Conservation (phyloP, 2,329 filamentous ascomycete species). For the Xylariaceae sp. region DNA sequence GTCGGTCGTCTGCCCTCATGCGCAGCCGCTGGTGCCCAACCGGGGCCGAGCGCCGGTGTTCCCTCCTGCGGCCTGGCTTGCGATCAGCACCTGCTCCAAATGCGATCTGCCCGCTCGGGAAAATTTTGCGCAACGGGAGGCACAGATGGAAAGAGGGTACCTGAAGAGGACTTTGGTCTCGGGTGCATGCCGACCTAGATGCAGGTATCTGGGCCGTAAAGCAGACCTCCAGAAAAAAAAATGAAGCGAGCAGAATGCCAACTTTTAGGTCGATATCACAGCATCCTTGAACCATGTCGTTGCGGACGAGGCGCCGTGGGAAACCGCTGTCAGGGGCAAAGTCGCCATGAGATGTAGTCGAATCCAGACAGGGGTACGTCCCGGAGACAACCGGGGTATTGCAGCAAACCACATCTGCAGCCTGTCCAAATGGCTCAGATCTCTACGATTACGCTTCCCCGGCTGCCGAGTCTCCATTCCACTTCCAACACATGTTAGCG, state of each 20-base stretch:
- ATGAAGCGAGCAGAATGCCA: too few species aligned
- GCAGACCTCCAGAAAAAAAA: too few species aligned
- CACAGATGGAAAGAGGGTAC: slow-evolving; percentile 1
- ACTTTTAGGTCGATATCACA: slow-evolving; percentile 10
- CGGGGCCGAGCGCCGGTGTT: slow-evolving; percentile 5
- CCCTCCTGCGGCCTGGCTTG: slow-evolving; percentile 6
- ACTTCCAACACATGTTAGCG: too few species aligned
- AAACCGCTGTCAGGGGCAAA: slow-evolving; percentile 13
- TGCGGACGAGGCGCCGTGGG: slow-evolving; percentile 15
- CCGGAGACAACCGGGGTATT: slow-evolving; percentile 15
- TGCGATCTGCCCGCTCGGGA: slow-evolving; percentile 6
- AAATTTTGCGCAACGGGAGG: slow-evolving; percentile 2
- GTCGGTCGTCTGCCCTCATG: background rate
- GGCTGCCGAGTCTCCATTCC: too few species aligned
- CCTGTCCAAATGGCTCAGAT: slow-evolving; percentile 4
- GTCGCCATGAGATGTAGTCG: slow-evolving; percentile 28
- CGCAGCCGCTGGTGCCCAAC: slow-evolving; percentile 9
- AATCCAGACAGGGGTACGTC: slow-evolving; percentile 18
- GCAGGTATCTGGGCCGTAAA: too few species aligned
- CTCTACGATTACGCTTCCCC: too few species aligned
- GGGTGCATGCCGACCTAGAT: too few species aligned
- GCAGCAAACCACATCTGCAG: slow-evolving; percentile 11
- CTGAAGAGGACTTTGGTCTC: background rate
- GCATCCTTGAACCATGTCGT: slow-evolving; percentile 36
- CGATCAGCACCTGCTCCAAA: slow-evolving; percentile 1